Base-by-base conservation (phyloP, 768 basidiomycete species). In the Agrocybe pediades region DNA sequence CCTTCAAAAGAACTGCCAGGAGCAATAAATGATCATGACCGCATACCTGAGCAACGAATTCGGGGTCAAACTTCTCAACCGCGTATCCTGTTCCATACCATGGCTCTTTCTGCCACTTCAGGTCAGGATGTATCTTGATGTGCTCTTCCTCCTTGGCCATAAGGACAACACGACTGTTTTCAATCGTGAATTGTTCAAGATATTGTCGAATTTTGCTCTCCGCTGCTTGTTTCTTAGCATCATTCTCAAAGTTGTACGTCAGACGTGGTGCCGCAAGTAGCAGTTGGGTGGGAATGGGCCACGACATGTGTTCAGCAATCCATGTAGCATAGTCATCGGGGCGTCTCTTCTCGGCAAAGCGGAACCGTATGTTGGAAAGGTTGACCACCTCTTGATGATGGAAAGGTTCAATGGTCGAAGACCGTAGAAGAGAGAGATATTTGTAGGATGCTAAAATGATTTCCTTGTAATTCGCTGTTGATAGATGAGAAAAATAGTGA, bases 1-100 rank as follows among this genome's bases (percentile, higher is more conserved):
- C 59, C 47, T 23, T 46, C 15, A 46, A 21, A 30, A 46, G 56
- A 30, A 36, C 11, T 36, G n/a, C 24, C 23, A 23, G 23, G 9
- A 13, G 29, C 27, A 48, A 41, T 27, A 30, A 19, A 20, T 40
- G 43, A 4, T 16, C 19, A 15, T 49, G 68, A 15, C 49, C 54
- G 82, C 57, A 39, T 33, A 67, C 84, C 77, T 81, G 67, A 62
- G 74, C 67, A 30, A 90, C 57, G 62, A 95, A 87, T 21, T 81
- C 75, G 25, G 79, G 71, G 46, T 87, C 82, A 66, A 90, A 83
- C 47, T 74, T 77, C 59, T 90, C 81, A n/a, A 95, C 83, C 29
- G 76, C 75, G 69, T 95, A 98, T 56, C 84, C 80, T 2, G 97
- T 98, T 4, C 89, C 92, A 69, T 99, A 99, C 85, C 93, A 94